Percentiles rank a stretch among this genome's conserved stretches.
Evolutionary conservation across 2,329 filamentous ascomycete species (phyloP).

Genomic region (Leptographium radiaticola): DNA sequence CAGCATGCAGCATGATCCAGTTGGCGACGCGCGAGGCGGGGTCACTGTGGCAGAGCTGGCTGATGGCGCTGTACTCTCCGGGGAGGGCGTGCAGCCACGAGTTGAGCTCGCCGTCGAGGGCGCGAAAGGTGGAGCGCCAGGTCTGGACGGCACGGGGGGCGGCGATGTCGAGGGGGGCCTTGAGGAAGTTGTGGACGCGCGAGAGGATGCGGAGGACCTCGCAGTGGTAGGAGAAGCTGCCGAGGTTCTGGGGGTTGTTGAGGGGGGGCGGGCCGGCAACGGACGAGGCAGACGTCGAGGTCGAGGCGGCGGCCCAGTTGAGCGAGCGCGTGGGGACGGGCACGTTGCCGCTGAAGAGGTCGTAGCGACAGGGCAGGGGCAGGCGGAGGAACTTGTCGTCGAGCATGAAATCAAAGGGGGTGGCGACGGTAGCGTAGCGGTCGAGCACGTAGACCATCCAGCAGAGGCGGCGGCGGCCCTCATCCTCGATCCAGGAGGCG

Average conservation of each 20-base stretch:
- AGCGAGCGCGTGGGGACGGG: constrained; percentile 81
- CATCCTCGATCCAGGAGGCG: constrained; percentile 78
- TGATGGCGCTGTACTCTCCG: constrained; percentile 71
- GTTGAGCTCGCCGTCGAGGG: constrained; percentile 66
- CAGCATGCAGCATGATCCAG: constrained; percentile 84
- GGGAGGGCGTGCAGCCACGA: constrained; percentile 78
- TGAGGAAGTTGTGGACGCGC: constrained; percentile 76
- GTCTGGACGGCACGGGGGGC: constrained; percentile 71
- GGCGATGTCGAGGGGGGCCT: constrained; percentile 77
- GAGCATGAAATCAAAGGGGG: constrained; percentile 72
- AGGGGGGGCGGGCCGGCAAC: constrained; percentile 8
- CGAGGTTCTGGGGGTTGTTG: constrained; percentile 60
- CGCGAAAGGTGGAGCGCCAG: constrained; percentile 78
- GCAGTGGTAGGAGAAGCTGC: constrained; percentile 79
- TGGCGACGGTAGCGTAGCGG: constrained; percentile 78
- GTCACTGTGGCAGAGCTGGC: constrained; percentile 58
- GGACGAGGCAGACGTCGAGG: background rate
- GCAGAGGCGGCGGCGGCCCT: constrained; percentile 70
- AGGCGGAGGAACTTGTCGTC: constrained; percentile 82
- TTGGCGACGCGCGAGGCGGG: constrained; percentile 61
- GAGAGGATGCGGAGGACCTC: constrained; percentile 79
- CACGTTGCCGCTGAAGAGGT: constrained; percentile 72
- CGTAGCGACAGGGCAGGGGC: constrained; percentile 73
- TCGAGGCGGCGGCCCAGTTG: constrained; percentile 17
- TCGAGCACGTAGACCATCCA: constrained; percentile 93